Evolutionary conservation across 1,284 basidiomycete species (phyloP), one percentile per base, ranked within the genome.

Genomic region (Pseudomicrostroma phylloplanum): DNA sequence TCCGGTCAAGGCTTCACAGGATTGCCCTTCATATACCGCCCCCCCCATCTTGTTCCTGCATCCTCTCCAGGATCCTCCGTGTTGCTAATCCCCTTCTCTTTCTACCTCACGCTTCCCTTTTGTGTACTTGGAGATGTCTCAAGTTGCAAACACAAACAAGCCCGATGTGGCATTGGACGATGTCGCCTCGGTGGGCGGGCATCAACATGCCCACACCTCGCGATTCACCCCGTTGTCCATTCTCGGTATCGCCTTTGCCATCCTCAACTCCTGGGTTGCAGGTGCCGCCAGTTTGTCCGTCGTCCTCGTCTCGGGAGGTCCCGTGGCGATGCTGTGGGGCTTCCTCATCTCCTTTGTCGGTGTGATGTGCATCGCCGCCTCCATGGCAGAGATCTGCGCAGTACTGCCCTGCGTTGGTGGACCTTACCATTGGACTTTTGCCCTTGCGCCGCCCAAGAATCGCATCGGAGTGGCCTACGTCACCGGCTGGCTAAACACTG

Each of bases 341-440:
- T 73, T 81, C 58, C 56, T 80, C 30, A 72, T 73, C 2, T 73
- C 77, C 2, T 72, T 75, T 51, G 58, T 76, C 25, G 78, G 80
- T 3, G 77, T 78, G 42, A 66, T 81, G 56, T 61, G 70, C 23
- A 77, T 78, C 65, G 79, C 80, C 0, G 67, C 74, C 0, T 71
- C 67, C 54, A 70, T 81, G 68, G 80, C 79, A 11, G 80, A 80
- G 59, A 77, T 80, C 42, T 73, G 63, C 56, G 55, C 69, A 26
- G 65, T 72, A 12, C 69, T 63, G 6, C 73, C 72, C 0, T 70
- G 71, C 2, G 63, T 79, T 0, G 80, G 80, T 1, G 81, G 81
- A 2, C 81, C 81, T 56, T 81, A 81, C 58, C 80, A 81, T 62
- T 81, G 79, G 78, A 59, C 73, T 3, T 79, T 72, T 23, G 66